Evolutionary conservation across 768 basidiomycete genomes (phyloP).

Genomic region (Russula lepida): DNA sequence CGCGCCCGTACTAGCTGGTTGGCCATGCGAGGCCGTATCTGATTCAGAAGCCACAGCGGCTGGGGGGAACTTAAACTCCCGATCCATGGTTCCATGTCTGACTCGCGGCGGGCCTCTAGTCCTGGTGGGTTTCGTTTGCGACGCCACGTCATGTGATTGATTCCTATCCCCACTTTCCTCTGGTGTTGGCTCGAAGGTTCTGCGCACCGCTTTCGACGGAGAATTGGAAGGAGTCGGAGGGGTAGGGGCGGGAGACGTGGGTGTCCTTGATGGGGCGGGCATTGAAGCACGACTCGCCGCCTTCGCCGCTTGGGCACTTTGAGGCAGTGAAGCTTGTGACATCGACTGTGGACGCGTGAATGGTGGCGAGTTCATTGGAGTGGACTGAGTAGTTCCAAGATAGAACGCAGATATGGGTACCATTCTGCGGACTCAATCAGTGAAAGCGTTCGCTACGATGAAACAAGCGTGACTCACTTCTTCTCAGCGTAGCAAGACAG

Average conservation of each 20-base stretch:
- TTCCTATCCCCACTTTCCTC: slow-evolving; percentile 40
- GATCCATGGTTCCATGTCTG: slow-evolving; percentile 70
- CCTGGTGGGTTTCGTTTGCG: slow-evolving; percentile 18
- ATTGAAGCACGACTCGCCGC: slow-evolving; percentile 56
- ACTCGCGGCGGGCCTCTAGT: slow-evolving; percentile 20
- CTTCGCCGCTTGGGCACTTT: slow-evolving; percentile 26
- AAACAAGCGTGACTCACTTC: slow-evolving; percentile 42
- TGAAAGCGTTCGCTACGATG: neutral
- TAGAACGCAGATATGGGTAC: slow-evolving; percentile 78
- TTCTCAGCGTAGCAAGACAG: slow-evolving; percentile 80
- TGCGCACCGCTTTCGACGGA: slow-evolving; percentile 13
- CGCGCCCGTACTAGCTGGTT: neutral
- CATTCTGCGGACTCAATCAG: slow-evolving; percentile 46
- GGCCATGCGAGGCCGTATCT: neutral
- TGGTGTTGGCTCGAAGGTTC: slow-evolving; percentile 41
- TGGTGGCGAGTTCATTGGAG: slow-evolving; percentile 33
- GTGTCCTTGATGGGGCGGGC: slow-evolving; percentile 46
- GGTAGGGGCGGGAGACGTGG: slow-evolving; percentile 33
- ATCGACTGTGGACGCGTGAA: slow-evolving; percentile 62
- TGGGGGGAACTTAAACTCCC: slow-evolving; percentile 61
- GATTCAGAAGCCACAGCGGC: neutral
- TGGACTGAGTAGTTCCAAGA: slow-evolving; percentile 55
- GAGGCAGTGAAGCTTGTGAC: slow-evolving; percentile 54
- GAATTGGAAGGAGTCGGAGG: slow-evolving; percentile 31
- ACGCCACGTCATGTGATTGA: slow-evolving; percentile 24